These are phyloP conservation scores for Plenodomus lindquistii DNA, from an alignment of 2,329 filamentous ascomycete species.

Conservation along the genomic window DNA sequence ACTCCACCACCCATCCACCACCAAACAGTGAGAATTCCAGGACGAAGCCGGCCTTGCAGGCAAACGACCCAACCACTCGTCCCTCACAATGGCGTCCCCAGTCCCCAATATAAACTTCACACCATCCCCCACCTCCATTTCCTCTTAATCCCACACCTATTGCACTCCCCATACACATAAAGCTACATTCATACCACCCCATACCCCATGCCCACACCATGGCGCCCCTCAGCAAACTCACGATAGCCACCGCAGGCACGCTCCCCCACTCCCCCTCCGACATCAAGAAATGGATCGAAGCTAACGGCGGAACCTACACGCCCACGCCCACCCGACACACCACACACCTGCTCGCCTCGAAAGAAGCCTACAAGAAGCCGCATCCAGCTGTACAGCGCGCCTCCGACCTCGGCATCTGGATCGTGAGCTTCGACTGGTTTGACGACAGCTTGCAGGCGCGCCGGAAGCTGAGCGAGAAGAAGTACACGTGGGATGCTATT, in stretches of 20 bases:
- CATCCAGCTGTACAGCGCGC: conserved; percentile 39
- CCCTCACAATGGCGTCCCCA: background rate
- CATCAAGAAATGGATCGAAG: conserved; percentile 67
- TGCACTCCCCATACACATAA: background rate
- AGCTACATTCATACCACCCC: no score
- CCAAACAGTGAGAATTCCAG: conserved; percentile 13
- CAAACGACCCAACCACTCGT: background rate
- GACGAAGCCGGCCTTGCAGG: background rate
- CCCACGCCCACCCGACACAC: conserved; percentile 57
- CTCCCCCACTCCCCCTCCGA: conserved; percentile 57
- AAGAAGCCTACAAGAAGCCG: conserved; percentile 61
- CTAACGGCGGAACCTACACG: conserved; percentile 64
- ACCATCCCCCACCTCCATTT: background rate
- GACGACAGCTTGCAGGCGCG: conserved; percentile 52
- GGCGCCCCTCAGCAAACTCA: conserved; percentile 55
- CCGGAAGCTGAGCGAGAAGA: conserved; percentile 36
- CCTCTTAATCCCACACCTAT: background rate
- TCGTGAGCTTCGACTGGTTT: conserved; percentile 52
- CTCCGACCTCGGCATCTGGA: conserved; percentile 20
- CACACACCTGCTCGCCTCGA: conserved; percentile 74
- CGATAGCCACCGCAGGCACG: conserved; percentile 63
- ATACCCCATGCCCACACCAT: conserved; percentile 28
- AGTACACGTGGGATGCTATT: conserved; percentile 39
- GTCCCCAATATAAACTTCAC: background rate
- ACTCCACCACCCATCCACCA: conserved; percentile 8